phyloP scores from a whole-genome alignment of 139 green algal species.

The Dunaliella primolecta region DNA sequence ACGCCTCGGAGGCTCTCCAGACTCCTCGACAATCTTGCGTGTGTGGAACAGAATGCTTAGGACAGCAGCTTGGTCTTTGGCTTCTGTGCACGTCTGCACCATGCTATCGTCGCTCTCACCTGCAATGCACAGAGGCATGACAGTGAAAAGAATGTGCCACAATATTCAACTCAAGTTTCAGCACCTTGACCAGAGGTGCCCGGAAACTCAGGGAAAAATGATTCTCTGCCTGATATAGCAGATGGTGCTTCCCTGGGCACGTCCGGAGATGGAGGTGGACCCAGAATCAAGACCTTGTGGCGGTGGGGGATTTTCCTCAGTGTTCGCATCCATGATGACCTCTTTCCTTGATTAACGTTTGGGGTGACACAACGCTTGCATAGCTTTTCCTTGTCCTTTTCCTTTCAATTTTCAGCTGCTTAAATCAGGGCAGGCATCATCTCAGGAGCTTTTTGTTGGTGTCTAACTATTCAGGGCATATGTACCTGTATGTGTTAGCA shows the following conservation, averaged over 20 bases:
- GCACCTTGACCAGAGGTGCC: no score
- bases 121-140: slow-evolving; percentile 5
- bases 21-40: slow-evolving; percentile 33
- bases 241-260: no score
- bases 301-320: no score
- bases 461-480: not conserved
- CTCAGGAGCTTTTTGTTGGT: not conserved
- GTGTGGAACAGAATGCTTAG: slow-evolving; percentile 46
- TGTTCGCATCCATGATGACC: no score
- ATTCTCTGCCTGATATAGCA: no score
- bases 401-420: not conserved
- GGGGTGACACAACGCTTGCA: no score
- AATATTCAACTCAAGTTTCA: no score
- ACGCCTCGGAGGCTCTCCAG: slow-evolving; percentile 16
- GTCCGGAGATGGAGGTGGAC: no score
- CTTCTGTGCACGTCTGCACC: slow-evolving; percentile 8
- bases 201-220: not conserved
- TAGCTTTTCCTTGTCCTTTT: not conserved
- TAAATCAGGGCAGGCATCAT: not conserved
- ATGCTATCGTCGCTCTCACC: slow-evolving; percentile 25
- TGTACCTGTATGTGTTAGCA: no score
- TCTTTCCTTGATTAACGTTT: no score
- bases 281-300: no score
- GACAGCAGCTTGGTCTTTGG: slow-evolving; percentile 38
- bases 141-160: no score